phyloP scores from a whole-genome alignment of 768 basidiomycete genomes.

The Naganishia vishniacii region DNA sequence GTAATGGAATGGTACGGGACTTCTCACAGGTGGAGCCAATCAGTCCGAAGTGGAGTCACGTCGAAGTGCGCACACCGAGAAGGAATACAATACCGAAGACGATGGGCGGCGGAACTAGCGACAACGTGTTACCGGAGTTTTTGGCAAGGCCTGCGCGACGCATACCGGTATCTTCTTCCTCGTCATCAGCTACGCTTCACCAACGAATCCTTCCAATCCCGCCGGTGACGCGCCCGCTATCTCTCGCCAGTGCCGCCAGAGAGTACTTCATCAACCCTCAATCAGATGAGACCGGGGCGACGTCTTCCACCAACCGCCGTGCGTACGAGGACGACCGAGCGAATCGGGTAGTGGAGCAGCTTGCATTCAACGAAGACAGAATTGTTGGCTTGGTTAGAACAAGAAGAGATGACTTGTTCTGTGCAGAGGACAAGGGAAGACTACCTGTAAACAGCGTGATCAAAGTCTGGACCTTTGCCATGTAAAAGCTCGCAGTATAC shows the following conservation, averaged over 20 bases:
- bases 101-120: no score
- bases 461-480: constrained; percentile 26
- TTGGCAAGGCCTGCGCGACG: no score
- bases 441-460: constrained; percentile 3
- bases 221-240: constrained; percentile 40
- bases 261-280: constrained; percentile 36
- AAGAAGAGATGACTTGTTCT: background rate
- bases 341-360: constrained; percentile 10
- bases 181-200: background rate
- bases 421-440: background rate
- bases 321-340: constrained; percentile 27
- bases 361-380: constrained; percentile 48
- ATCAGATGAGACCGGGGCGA: background rate
- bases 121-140: no score
- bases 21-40: background rate
- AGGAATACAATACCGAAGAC: background rate
- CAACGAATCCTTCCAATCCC: constrained; percentile 22
- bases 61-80: constrained; percentile 38
- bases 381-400: constrained; percentile 42
- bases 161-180: constrained; percentile 30
- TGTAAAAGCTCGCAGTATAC: background rate
- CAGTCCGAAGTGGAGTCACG: constrained; percentile 27
- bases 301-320: background rate
- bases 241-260: constrained; percentile 42
- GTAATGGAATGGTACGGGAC: background rate